These are phyloP conservation scores for Aspergillus avenaceus DNA, from an alignment of 495 filamentous ascomycete genomes.

Conservation along the genomic window DNA sequence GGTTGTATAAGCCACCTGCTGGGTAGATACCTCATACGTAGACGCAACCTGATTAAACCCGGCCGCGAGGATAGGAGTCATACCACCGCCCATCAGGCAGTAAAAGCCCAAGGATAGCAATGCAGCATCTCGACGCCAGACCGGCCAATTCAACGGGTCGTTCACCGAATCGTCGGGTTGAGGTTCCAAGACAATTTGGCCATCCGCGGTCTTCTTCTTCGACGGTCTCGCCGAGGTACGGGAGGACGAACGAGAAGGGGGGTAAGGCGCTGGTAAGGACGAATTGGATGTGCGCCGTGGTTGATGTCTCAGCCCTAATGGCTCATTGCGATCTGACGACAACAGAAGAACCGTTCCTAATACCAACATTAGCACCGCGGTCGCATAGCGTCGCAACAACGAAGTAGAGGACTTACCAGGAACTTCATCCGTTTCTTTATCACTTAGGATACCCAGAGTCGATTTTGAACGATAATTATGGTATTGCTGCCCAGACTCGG, in stretches of 20 bases:
- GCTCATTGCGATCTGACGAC: constrained; percentile 72
- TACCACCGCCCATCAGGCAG: constrained; percentile 88
- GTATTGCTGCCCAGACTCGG: constrained; percentile 3
- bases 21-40: constrained; percentile 64
- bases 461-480: constrained; percentile 49
- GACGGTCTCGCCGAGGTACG: constrained; percentile 30
- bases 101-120: constrained; percentile 84
- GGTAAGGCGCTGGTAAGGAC: constrained; percentile 60
- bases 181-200: constrained; percentile 82
- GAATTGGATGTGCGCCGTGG: constrained; percentile 73
- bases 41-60: constrained; percentile 80
- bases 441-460: constrained; percentile 81
- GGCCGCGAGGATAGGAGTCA: constrained; percentile 86
- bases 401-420: constrained; percentile 58
- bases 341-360: constrained; percentile 79
- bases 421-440: constrained; percentile 80
- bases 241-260: constrained; percentile 34
- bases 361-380: constrained; percentile 5
- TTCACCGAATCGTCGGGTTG: constrained; percentile 90
- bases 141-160: constrained; percentile 91
- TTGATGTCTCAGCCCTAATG: constrained; percentile 71
- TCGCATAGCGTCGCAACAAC: not conserved
- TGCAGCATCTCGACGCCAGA: constrained; percentile 76
- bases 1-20: constrained; percentile 81
- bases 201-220: constrained; percentile 76